phyloP scores from a whole-genome alignment of 495 filamentous ascomycete genomes.

The Letharia lupina region DNA sequence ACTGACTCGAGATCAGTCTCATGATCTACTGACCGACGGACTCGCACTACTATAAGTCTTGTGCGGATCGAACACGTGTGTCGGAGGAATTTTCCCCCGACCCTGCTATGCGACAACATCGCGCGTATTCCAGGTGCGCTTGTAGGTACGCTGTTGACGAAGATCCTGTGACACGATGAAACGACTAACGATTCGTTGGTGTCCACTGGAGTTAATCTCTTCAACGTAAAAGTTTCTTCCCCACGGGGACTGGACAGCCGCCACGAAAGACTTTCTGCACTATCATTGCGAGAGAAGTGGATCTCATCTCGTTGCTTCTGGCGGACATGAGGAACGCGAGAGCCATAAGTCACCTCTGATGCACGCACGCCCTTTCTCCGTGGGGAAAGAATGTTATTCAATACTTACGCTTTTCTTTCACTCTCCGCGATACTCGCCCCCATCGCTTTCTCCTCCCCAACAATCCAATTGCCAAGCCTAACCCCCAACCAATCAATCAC shows the following conservation, averaged over 20 bases:
- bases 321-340: background rate
- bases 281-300: too few species aligned
- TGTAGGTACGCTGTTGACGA: background rate
- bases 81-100: background rate
- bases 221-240: too few species aligned
- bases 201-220: too few species aligned
- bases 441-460: background rate
- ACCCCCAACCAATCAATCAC: background rate
- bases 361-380: background rate
- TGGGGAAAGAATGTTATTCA: background rate
- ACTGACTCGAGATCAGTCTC: background rate
- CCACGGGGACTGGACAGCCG: background rate
- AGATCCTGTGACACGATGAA: background rate
- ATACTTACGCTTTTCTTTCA: background rate
- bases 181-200: background rate
- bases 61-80: background rate
- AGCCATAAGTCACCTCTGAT: background rate
- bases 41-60: background rate
- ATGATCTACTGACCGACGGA: background rate
- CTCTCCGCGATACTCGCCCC: background rate
- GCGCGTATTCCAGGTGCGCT: background rate
- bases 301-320: background rate
- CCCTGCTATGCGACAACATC: background rate
- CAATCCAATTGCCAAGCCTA: background rate
- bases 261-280: background rate